Conservation (phyloP, 2,329 filamentous ascomycete species). For the Diaporthe sp. region DNA sequence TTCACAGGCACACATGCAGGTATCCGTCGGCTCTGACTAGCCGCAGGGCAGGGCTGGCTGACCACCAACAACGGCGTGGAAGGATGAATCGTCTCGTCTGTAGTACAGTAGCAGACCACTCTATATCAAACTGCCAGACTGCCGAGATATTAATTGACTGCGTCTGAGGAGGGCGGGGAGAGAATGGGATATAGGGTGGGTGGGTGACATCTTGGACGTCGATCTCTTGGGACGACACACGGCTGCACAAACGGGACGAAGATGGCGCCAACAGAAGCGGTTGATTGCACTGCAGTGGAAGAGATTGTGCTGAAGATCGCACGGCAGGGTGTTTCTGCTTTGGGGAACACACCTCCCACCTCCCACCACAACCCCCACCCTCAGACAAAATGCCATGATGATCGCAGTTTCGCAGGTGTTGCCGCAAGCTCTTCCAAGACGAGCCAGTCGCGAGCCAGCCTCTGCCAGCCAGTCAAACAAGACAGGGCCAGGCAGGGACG, state of each 20-base stretch:
- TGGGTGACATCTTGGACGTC: conserved; percentile 18
- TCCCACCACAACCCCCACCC: neutral
- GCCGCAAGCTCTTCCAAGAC: conserved; percentile 32
- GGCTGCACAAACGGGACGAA: conserved; percentile 14
- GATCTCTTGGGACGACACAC: conserved; percentile 3
- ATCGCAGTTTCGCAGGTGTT: conserved; percentile 9
- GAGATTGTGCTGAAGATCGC: neutral
- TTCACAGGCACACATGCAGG: neutral
- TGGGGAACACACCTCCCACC: no score
- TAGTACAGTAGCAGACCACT: neutral
- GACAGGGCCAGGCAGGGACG: neutral
- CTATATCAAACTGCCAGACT: conserved; percentile 27
- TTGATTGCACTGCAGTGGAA: neutral
- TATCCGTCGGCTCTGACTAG: conserved; percentile 5
- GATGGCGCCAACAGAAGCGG: neutral
- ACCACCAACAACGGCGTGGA: neutral
- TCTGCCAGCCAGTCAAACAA: neutral
- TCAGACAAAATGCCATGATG: conserved; percentile 6
- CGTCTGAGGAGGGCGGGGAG: neutral
- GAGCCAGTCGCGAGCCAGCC: conserved; percentile 11
- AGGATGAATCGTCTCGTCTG: neutral
- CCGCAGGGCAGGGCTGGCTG: neutral
- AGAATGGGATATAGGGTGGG: neutral
- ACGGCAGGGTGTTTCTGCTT: neutral
- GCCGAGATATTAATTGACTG: conserved; percentile 14